A percentile compares a stretch with the other conserved stretches of the same genome.
Evolutionary conservation across 139 green algal species (phyloP).

Genomic region (Spirogloea muscicola): DNA sequence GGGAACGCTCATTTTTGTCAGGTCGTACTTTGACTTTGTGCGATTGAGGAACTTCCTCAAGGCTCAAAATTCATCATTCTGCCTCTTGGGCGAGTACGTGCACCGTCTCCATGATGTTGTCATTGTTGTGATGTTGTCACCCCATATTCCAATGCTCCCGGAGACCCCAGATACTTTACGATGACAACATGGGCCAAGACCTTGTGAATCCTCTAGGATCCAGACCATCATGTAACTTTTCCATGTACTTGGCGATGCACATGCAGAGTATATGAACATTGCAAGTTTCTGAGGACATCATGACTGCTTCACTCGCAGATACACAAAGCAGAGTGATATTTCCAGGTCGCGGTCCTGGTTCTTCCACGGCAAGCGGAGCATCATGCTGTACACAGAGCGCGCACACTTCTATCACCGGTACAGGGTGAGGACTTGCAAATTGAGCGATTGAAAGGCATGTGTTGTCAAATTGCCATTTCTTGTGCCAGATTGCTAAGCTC

Average conservation of each 20-base stretch:
- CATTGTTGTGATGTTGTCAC: too few relatives aligned
- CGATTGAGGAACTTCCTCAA: conserved; percentile 55
- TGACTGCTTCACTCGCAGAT: conserved; percentile 46
- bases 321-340: conserved; percentile 67
- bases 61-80: conserved; percentile 40
- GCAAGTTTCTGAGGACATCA: too few relatives aligned
- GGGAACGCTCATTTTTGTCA: conserved; percentile 73
- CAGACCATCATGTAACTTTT: too few relatives aligned
- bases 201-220: too few relatives aligned
- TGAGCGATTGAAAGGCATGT: too few relatives aligned
- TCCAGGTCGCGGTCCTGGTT: conserved; percentile 70
- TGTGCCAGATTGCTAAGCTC: too few relatives aligned
- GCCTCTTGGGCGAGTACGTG: conserved; percentile 45
- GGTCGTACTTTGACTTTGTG: conserved; percentile 96
- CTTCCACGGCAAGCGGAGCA: conserved; percentile 58
- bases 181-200: too few relatives aligned
- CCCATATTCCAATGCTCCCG: too few relatives aligned
- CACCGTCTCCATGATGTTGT: conserved; percentile 4
- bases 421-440: conserved; percentile 4
- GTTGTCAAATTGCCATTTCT: too few relatives aligned
- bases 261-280: too few relatives aligned
- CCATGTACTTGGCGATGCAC: too few relatives aligned
- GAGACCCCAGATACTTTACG: too few relatives aligned
- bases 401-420: conserved; percentile 90
- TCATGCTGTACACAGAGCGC: conserved; percentile 93